Percentiles rank a stretch among this genome's conserved stretches.
phyloP scores from a whole-genome alignment of 225 moss, liverwort and hornwort genomes.

The Sphagnum tenellum region DNA sequence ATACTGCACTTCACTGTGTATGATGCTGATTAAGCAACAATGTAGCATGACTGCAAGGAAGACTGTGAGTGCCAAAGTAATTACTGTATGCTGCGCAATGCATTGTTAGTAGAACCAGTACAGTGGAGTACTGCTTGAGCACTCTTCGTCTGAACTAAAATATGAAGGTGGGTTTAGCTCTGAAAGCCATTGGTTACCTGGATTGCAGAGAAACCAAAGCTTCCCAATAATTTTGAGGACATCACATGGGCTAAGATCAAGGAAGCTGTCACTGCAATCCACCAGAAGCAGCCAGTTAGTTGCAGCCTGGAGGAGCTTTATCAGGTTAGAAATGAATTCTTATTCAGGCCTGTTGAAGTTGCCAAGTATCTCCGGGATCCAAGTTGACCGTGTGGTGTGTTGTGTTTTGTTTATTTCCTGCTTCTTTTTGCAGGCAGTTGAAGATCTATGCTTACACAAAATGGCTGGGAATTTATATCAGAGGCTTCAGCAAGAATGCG shows the following conservation, averaged over 20 bases:
- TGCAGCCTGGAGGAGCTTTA: conserved; percentile 99
- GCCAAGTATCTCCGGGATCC: no score
- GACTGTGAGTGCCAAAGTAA: no score
- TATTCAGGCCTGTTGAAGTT: no score
- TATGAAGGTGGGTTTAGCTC: neutral
- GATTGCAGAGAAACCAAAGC: conserved; percentile 87
- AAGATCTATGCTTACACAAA: conserved; percentile 96
- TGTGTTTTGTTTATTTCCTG: no score
- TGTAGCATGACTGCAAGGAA: no score
- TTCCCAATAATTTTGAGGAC: conserved; percentile 92
- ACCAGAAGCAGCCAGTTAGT: conserved; percentile 88
- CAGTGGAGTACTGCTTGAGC: no score
- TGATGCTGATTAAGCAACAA: no score
- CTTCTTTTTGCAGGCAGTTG: conserved; percentile 58
- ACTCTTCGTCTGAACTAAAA: no score
- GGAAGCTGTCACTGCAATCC: conserved; percentile 93
- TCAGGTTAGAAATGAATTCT: conserved; percentile 26
- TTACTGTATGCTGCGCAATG: no score
- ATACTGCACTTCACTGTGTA: no score
- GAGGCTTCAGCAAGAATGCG: conserved; percentile 95
- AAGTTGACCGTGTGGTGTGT: no score
- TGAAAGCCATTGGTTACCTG: neutral
- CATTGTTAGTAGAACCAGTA: no score
- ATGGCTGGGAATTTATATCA: conserved; percentile 94
- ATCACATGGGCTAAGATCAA: conserved; percentile 95